Evolutionary conservation across 148 eudicot species (phyloP), one percentile per base, ranked within the genome.

Genomic region (Vaccinium myrtillus): DNA sequence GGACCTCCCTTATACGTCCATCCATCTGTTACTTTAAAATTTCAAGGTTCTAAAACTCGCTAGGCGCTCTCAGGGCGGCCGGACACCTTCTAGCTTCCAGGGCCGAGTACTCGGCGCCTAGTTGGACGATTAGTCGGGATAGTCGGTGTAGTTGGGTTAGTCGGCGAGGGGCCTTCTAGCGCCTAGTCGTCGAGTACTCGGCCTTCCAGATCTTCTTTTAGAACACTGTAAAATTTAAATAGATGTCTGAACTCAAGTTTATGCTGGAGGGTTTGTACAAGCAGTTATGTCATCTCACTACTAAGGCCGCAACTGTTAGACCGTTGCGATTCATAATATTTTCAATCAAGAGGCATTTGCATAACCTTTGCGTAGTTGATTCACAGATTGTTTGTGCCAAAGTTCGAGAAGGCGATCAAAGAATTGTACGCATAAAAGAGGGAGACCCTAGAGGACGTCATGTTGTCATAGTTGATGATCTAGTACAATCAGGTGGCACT

Each of bases 401-500:
- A 93, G 99, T 97, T 83, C 94, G 99, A 86, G 99, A 97, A 90
- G 99, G 96, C 75, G 92, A 95, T 87, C 95, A 95, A 86, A 90
- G 98, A 74, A 93, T 94, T 83, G 99, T 97, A 43, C 95, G 98
- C 80, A 75, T 97, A n/a, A 97, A 97, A 86, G 99, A 97, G 86
- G 99, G 99, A 83, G 95, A 95, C 81, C 98, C 99, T 70, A 91
- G 87, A 86, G 99, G 99, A 50, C 98, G 98, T 32, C 99, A 95
- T 89, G 99, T 97, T 77, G 98, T 97, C 87, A 97, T 97, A 88
- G 99, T 97, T 80, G 99, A 97, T 88, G 98, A 97, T 90, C 94
- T 97, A 23, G 99, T 97, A 32, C 99, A 95, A 86, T 97, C 99
- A 49, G 99, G 99, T 81, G 98, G 99, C 87, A 97, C 98, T 71